Percentiles rank a stretch among this genome's conserved stretches.
Conservation (phyloP, 2,329 filamentous ascomycete species). For the Aspergillus sp. region DNA sequence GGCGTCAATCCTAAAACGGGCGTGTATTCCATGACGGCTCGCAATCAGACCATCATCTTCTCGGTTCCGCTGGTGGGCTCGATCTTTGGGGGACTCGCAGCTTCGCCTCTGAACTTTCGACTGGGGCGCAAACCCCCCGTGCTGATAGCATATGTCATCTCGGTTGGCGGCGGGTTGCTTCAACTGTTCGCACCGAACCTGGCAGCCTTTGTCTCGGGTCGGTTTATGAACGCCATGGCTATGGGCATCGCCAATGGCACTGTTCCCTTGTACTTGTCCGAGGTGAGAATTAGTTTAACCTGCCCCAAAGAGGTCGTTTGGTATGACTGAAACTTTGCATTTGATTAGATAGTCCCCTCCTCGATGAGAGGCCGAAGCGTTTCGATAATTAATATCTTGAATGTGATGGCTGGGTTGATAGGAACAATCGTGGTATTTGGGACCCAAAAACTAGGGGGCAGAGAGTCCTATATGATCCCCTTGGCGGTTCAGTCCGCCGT, state of each 20-base stretch:
- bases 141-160: slow-evolving; percentile 32
- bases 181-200: slow-evolving; percentile 38
- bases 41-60: slow-evolving; percentile 37
- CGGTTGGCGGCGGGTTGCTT: slow-evolving; percentile 33
- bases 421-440: slow-evolving; percentile 35
- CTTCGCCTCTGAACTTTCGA: slow-evolving; percentile 33
- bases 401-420: slow-evolving; percentile 31
- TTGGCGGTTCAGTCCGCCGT: slow-evolving; percentile 36
- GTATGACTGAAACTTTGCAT: neutral
- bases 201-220: slow-evolving; percentile 33
- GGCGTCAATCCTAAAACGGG: slow-evolving; percentile 25
- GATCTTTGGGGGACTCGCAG: slow-evolving; percentile 31
- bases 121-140: slow-evolving; percentile 38
- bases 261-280: slow-evolving; percentile 37
- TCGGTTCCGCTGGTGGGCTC: slow-evolving; percentile 38
- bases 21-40: slow-evolving; percentile 27
- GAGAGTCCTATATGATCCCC: slow-evolving; percentile 34
- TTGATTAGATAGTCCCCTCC: slow-evolving; percentile 28
- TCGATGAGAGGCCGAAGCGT: slow-evolving; percentile 33
- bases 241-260: slow-evolving; percentile 36
- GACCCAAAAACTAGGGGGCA: slow-evolving; percentile 26
- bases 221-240: slow-evolving; percentile 32
- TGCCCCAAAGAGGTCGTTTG: neutral
- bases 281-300: slow-evolving; percentile 17
- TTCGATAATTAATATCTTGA: slow-evolving; percentile 33